Conservation (phyloP, 257 asterid species). For the Fraxinus pennsylvanica region DNA sequence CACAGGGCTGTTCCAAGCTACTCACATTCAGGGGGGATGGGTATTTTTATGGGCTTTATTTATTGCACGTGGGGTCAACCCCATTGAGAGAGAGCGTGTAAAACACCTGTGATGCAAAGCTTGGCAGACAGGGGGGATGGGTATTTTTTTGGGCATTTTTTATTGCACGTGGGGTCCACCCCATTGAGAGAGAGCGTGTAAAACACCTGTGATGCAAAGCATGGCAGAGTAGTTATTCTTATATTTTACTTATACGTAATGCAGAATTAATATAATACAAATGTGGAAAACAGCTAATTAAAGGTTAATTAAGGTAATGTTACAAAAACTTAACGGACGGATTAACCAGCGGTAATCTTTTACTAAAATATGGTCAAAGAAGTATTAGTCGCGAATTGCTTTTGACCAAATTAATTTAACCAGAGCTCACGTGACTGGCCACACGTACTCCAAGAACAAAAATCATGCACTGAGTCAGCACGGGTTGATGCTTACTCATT, state of each 20-base stretch:
- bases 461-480: conserved; percentile 46
- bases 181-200: no score
- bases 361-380: conserved; percentile 46
- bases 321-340: background rate
- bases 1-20: no score
- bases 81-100: no score
- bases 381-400: conserved; percentile 32
- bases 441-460: conserved; percentile 62
- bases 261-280: background rate
- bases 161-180: no score
- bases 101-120: no score
- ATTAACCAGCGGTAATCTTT: background rate
- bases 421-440: conserved; percentile 78
- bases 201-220: no score
- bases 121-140: no score
- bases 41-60: no score
- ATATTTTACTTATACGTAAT: background rate
- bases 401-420: conserved; percentile 53
- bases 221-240: no score
- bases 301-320: background rate
- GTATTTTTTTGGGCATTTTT: no score
- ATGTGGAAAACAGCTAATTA: conserved; percentile 28
- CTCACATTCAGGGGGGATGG: no score
- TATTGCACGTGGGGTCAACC: no score
- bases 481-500: conserved; percentile 48